Percentiles rank a stretch among this genome's conserved stretches.
Evolutionary conservation across 345 rosid genomes (phyloP).

Genomic region (Populus nigra): DNA sequence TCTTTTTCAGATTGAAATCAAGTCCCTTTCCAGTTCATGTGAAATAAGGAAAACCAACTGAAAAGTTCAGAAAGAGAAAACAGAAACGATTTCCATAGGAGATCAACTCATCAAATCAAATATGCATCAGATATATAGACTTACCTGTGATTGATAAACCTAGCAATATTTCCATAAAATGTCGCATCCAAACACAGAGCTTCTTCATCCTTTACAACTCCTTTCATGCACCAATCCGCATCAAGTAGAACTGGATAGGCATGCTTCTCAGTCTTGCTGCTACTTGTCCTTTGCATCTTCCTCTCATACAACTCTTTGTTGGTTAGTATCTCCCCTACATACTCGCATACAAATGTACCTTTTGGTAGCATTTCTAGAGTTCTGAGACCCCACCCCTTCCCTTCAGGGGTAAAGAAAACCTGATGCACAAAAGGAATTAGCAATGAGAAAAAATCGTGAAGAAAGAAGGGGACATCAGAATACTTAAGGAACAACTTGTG

Average conservation of each 20-base stretch:
- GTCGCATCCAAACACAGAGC: constrained; percentile 89
- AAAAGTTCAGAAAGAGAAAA: neutral
- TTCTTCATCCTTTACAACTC: constrained; percentile 61
- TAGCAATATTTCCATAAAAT: constrained; percentile 69
- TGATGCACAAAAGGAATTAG: constrained; percentile 26
- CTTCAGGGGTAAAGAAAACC: constrained; percentile 75
- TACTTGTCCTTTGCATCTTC: constrained; percentile 34
- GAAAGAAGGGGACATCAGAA: neutral
- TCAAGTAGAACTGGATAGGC: constrained; percentile 69
- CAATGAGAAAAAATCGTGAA: neutral
- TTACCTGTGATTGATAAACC: constrained; percentile 93
- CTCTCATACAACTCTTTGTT: constrained; percentile 59
- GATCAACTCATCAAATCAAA: neutral
- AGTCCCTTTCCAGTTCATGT: too few species aligned
- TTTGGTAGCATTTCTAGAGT: constrained; percentile 76
- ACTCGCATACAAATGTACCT: constrained; percentile 88
- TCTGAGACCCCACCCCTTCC: constrained; percentile 88
- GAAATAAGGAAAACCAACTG: neutral
- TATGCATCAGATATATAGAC: constrained; percentile 8
- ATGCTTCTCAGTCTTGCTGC: constrained; percentile 34
- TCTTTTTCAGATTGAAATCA: neutral
- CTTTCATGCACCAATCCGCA: constrained; percentile 76
- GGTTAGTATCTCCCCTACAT: constrained; percentile 80
- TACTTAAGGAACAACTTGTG: neutral
- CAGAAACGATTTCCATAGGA: neutral